Base-by-base conservation (phyloP, 2,329 filamentous ascomycete genomes). In the Aureobasidium sp. region DNA sequence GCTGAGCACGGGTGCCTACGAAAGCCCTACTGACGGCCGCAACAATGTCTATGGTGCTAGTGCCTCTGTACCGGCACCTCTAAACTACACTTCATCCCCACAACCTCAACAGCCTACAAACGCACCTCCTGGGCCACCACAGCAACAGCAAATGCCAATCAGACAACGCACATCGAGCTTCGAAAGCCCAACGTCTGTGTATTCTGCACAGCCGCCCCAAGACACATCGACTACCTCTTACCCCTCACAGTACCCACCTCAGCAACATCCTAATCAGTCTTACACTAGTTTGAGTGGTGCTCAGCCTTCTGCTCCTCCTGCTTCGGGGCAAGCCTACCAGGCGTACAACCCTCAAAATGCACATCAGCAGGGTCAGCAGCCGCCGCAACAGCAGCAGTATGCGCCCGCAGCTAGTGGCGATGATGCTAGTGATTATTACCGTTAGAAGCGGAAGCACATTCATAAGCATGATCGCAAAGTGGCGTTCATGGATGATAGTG, bases 11-110 rank as follows among this genome's bases (percentile, higher is more conserved):
- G 71, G 74, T 11, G 74, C 76, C 30, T 79, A 76, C 63, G 78
- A 80, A 64, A 78, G 75, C 8, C 78, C 78, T 1, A 66, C 77
- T 3, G 78, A 79, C 64, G 75, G 74, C 62, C 69, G 77, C 13
- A 74, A 77, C 47, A 74, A 73, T 30, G 63, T 66, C 10, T 68
- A 70, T 41, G 47, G 37, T 8, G 37, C 59, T 8, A 37, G 53
- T 16, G 63, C 51, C 13, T n/a, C 59, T 9, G 58, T 50, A 34
- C 30, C 59, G 47, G n/a, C 48, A 29, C 49, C 64, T 39, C 47
- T 54, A 13, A 57, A 36, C 48, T 59, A 58, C 44, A 27, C 61
- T 49, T 25, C 44, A 34, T 5, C 61, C 14, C 45, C 45, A 16
- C 53, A 59, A 32, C 39, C 37, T 6, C 61, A 48, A 30, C 50